Evolutionary conservation across 2,329 filamentous ascomycete genomes (phyloP), one percentile per base, ranked within the genome.

Genomic region (Ceratocystis diversiconidia): DNA sequence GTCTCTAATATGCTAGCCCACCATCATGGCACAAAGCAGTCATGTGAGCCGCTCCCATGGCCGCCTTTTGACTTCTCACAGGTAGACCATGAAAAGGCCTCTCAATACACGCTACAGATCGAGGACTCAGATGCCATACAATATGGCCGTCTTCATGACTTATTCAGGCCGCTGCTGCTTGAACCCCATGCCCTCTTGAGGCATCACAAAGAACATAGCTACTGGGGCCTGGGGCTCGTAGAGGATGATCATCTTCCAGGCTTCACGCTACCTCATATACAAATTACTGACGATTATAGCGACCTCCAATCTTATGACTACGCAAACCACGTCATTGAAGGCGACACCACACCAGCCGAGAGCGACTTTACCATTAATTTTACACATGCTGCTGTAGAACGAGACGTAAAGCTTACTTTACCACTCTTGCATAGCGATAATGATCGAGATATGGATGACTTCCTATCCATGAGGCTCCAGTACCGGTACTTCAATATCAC

Each of bases 61-160:
- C 55, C 55, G 17, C 28, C 30, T 19, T 59, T 32, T 32, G 55
- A 36, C 30, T 59, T 19, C 25, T 59, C 55, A 1, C 55, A n/a
- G 12, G 55, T 59, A 3, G 28, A 59, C 30, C 55, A 59, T 19
- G 25, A 36, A 32, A 59, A 59, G 7, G 55, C 55, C 30, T 30
- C 55, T 17, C 28, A 59, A 25, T 59, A 59, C 55, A 59, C 30
- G 7, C 28, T 32, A 8, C 55, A 59, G 55, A 17, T 59, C 17
- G 55, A n/a, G 55, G 69, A 72, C 71, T 63, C 32, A 46, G 62
- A 57, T 62, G 61, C 60, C 65, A 15, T 55, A 28, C 32, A 67
- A 59, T 69, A 69, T 68, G 68, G 65, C 65, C 52, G 67, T 69
- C 68, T 69, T 64, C 32, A 67, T 36, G 48, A 22, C 22, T 44